Evolutionary conservation across 176 grass and related monocot genomes (phyloP).

Genomic region (Oryza glaberrima): DNA sequence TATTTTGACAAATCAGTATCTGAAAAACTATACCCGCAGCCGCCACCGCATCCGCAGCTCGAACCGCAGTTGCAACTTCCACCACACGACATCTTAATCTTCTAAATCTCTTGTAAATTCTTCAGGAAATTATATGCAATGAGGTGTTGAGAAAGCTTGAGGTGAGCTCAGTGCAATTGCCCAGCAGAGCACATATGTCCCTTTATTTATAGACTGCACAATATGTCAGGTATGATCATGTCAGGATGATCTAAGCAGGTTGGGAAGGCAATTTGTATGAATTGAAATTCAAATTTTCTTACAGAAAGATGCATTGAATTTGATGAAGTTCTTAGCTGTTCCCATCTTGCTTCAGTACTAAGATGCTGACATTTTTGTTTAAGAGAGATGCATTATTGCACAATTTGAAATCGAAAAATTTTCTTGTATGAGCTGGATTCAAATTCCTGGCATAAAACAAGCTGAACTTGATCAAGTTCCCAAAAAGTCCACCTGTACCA

Average conservation of each 20-base stretch:
- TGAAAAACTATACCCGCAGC: slow-evolving; percentile 6
- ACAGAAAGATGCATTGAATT: not conserved
- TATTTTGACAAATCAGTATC: not conserved
- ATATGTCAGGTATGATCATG: not conserved
- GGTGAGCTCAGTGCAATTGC: not conserved
- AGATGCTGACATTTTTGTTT: not conserved
- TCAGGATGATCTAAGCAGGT: not conserved
- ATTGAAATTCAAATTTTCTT: slow-evolving; percentile 10
- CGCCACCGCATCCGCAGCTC: slow-evolving; percentile 25
- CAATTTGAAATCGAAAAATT: not conserved
- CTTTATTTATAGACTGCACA: not conserved
- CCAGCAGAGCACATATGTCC: not conserved
- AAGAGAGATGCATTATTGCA: slow-evolving; percentile 17
- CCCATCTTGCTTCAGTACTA: not conserved
- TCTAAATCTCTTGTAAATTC: not conserved
- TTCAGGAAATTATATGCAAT: not conserved
- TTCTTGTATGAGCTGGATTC: slow-evolving; percentile 10
- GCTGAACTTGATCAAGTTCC: not conserved
- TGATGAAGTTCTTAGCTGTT: not conserved
- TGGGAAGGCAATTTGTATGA: not conserved
- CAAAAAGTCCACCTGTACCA: not conserved
- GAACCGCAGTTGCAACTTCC: slow-evolving; percentile 36
- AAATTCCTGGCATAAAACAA: not conserved
- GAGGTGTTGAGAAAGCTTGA: not conserved
- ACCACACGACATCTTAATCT: slow-evolving; percentile 20